Evolutionary conservation across 2,329 filamentous ascomycete species (phyloP).

Genomic region (Lecanicillium sp.): DNA sequence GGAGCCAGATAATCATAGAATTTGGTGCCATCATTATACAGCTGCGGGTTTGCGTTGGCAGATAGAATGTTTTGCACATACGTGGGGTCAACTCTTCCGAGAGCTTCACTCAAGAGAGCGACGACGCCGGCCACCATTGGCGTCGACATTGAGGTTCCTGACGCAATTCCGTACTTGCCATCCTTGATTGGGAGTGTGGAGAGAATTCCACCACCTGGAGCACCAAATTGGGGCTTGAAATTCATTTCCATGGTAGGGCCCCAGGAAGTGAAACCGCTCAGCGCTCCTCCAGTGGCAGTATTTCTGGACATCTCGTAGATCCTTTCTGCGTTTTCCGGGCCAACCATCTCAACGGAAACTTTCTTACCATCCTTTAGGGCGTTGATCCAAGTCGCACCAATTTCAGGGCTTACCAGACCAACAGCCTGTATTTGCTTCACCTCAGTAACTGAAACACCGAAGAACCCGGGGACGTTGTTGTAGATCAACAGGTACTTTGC

Average conservation of each 20-base stretch:
- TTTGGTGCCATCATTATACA: conserved; percentile 35
- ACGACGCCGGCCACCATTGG: conserved; percentile 49
- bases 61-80: conserved; percentile 42
- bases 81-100: conserved; percentile 41
- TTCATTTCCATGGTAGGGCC: conserved; percentile 53
- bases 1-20: conserved; percentile 38
- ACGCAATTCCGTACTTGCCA: conserved; percentile 43
- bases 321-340: conserved; percentile 25
- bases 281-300: conserved; percentile 38
- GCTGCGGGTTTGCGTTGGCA: conserved; percentile 37
- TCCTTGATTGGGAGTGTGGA: conserved; percentile 43
- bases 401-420: conserved; percentile 32
- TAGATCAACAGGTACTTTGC: conserved; percentile 55
- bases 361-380: conserved; percentile 33
- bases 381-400: conserved; percentile 36
- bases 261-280: conserved; percentile 49
- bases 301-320: conserved; percentile 27
- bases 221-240: conserved; percentile 46
- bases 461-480: conserved; percentile 38
- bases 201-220: conserved; percentile 50
- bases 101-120: conserved; percentile 44
- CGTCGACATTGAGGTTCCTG: conserved; percentile 54
- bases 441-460: conserved; percentile 24
- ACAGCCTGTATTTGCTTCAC: conserved; percentile 22
- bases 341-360: conserved; percentile 35